Percentiles rank a stretch among this genome's conserved stretches.
These are phyloP conservation scores for Fomes fomentarius DNA, from an alignment of 1,284 basidiomycete species.

Conservation along the genomic window DNA sequence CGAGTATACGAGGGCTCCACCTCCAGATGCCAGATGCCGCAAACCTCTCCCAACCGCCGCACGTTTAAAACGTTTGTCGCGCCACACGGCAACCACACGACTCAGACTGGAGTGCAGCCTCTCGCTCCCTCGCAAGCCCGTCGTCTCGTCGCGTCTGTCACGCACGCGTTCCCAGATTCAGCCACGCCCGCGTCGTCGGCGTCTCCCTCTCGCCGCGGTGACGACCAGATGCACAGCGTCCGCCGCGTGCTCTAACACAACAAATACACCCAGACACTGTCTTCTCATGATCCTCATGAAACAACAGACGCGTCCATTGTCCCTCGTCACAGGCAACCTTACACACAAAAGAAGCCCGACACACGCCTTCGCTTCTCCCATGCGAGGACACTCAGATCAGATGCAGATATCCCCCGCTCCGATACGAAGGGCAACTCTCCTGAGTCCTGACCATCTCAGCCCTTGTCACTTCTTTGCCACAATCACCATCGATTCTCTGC, in stretches of 20 bases:
- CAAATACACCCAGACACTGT: constrained; percentile 4
- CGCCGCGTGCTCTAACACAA: not conserved
- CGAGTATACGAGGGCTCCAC: not conserved
- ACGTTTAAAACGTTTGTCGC: too few relatives aligned
- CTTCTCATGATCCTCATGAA: constrained; percentile 7
- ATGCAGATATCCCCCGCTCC: not conserved
- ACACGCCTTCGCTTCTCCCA: constrained; percentile 1
- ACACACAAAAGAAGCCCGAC: constrained; percentile 11
- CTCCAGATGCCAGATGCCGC: too few relatives aligned
- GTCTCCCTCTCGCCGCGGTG: constrained; percentile 1
- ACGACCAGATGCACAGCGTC: not conserved
- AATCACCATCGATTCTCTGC: too few relatives aligned
- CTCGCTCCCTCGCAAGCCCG: not conserved
- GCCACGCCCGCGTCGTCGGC: constrained; percentile 5
- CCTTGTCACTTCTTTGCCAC: not conserved
- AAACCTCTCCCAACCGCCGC: too few relatives aligned
- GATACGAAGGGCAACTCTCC: not conserved
- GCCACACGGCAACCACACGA: not conserved
- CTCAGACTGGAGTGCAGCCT: not conserved
- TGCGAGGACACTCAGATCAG: constrained; percentile 10
- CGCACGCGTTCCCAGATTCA: constrained; percentile 1
- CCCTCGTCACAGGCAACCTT: constrained; percentile 8
- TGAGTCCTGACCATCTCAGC: not conserved
- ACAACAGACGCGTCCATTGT: constrained; percentile 11
- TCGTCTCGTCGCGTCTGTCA: constrained; percentile 7